Conservation (phyloP, 371 early-diverging fungal genomes). For the Phascolomyces articulosus region DNA sequence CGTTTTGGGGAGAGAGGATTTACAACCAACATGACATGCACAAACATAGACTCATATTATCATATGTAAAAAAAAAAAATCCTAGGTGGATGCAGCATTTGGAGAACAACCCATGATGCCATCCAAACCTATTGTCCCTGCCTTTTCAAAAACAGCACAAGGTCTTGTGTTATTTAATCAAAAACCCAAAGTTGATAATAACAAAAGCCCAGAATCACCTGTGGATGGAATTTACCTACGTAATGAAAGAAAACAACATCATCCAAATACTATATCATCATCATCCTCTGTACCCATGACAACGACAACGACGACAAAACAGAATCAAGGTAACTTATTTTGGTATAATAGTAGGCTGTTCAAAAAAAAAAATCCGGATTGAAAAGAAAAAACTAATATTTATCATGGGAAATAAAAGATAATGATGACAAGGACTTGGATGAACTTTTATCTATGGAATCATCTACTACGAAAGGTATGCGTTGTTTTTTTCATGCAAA, state of each 20-base stretch:
- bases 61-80: background rate
- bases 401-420: background rate
- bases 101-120: constrained; percentile 25
- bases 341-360: too few species aligned
- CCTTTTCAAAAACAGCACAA: constrained; percentile 38
- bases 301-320: background rate
- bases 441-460: constrained; percentile 19
- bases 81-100: constrained; percentile 28
- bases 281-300: constrained; percentile 14
- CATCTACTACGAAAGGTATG: background rate
- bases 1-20: too few species aligned
- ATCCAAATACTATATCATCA: constrained; percentile 15
- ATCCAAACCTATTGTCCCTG: constrained; percentile 46
- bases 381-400: too few species aligned
- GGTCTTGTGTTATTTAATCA: constrained; percentile 44
- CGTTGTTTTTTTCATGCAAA: background rate
- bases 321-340: too few species aligned
- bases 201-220: constrained; percentile 18
- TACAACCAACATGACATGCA: too few species aligned
- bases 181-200: constrained; percentile 12
- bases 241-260: constrained; percentile 25
- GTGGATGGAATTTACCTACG: constrained; percentile 42
- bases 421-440: constrained; percentile 15
- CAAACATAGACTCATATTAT: background rate
- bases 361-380: background rate